These are phyloP conservation scores for Paraurostyla sp. DNA, from an alignment of 73 alveolate genomes.

Conservation along the genomic window DNA sequence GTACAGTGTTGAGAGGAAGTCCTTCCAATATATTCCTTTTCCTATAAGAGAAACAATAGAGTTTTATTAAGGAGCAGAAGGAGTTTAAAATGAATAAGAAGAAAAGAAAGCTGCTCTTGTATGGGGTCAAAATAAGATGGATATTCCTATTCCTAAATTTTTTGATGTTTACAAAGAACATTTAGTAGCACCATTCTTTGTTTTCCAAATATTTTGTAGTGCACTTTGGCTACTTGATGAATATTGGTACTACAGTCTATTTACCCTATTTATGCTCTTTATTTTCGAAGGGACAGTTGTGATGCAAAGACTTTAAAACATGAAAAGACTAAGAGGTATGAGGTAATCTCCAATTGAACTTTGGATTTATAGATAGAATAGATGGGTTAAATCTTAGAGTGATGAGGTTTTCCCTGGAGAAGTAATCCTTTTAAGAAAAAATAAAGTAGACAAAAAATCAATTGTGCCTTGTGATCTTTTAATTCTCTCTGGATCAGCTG, in stretches of 20 bases:
- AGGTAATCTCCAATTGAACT: slow-evolving; percentile 92
- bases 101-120: slow-evolving; percentile 71
- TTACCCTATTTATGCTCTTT: slow-evolving; percentile 92
- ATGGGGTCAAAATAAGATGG: slow-evolving; percentile 91
- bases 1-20: slow-evolving; percentile 70
- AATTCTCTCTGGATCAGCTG: slow-evolving; percentile 89
- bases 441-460: slow-evolving; percentile 58
- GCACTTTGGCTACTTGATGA: slow-evolving; percentile 98
- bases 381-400: slow-evolving; percentile 87
- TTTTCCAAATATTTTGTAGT: slow-evolving; percentile 96
- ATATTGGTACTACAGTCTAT: slow-evolving; percentile 94
- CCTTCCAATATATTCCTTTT: slow-evolving; percentile 74
- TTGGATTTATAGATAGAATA: slow-evolving; percentile 81
- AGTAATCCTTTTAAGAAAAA: slow-evolving; percentile 82
- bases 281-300: slow-evolving; percentile 96
- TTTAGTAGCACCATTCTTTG: slow-evolving; percentile 98
- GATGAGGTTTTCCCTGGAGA: slow-evolving; percentile 96
- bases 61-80: slow-evolving; percentile 73
- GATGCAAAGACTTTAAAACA: slow-evolving; percentile 92
- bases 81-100: slow-evolving; percentile 62
- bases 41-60: slow-evolving; percentile 70
- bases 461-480: slow-evolving; percentile 90
- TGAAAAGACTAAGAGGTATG: slow-evolving; percentile 95
- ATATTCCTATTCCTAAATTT: slow-evolving; percentile 93
- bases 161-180: slow-evolving; percentile 91